Conservation (phyloP, 768 basidiomycete genomes). For the Russula abietina region DNA sequence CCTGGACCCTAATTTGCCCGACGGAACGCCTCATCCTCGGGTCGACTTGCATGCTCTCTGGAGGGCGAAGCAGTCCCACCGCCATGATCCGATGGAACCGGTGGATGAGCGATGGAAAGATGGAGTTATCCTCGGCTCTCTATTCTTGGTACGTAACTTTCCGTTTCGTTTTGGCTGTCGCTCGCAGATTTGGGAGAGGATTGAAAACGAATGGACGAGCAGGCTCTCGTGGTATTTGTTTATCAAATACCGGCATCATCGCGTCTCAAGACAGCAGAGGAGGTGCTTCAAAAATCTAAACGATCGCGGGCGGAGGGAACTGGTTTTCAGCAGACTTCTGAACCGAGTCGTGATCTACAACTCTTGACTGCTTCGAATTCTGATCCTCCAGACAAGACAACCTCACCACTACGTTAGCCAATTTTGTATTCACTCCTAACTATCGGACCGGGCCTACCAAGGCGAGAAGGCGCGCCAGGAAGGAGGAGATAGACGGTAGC, state of each 20-base stretch:
- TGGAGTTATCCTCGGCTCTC: constrained; percentile 48
- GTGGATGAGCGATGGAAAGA: constrained; percentile 66
- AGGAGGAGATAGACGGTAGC: background rate
- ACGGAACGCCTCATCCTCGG: constrained; percentile 24
- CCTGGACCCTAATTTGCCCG: constrained; percentile 23
- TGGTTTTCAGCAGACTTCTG: background rate
- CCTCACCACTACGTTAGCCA: background rate
- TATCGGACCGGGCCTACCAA: background rate
- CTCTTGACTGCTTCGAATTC: constrained; percentile 9
- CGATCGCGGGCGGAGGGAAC: background rate
- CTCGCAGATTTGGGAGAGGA: background rate
- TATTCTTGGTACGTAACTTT: constrained; percentile 41
- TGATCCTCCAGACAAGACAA: background rate
- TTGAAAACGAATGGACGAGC: background rate
- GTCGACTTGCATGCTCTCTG: constrained; percentile 35
- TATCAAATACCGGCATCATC: constrained; percentile 7
- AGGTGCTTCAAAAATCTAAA: background rate
- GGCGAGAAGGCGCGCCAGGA: background rate
- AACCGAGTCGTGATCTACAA: constrained; percentile 2
- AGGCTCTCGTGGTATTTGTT: constrained; percentile 15
- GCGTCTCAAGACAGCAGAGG: background rate
- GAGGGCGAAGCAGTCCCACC: constrained; percentile 33
- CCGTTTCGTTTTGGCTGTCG: background rate
- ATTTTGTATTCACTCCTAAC: background rate
- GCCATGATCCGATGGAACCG: constrained; percentile 43